Percentiles rank a stretch among this genome's conserved stretches.
Conservation (phyloP, 805 yeast species). For the Metschnikowia proteae region DNA sequence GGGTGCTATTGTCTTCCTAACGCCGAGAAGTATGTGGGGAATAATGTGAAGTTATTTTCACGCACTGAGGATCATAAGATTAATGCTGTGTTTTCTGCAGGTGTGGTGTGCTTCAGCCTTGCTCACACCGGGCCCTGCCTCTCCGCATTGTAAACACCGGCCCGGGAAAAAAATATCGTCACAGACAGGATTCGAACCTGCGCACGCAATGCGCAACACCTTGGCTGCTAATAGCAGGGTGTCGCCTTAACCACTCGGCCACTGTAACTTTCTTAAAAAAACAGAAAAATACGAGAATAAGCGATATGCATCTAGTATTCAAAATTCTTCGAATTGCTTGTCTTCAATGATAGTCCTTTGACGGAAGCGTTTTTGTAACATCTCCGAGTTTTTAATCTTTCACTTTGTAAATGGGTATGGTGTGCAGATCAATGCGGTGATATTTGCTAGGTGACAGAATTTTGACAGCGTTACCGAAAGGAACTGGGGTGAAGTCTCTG, state of each 20-base stretch:
- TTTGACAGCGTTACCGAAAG: no score
- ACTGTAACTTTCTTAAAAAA: constrained; percentile 29
- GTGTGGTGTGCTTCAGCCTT: background rate
- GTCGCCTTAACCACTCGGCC: constrained; percentile 55
- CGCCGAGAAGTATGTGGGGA: constrained; percentile 1
- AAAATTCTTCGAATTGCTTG: no score
- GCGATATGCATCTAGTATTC: background rate
- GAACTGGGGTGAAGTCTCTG: no score
- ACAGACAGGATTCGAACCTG: constrained; percentile 99
- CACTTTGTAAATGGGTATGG: no score
- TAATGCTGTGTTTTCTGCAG: background rate
- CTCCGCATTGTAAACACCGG: background rate
- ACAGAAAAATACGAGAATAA: background rate
- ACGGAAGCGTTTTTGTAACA: no score
- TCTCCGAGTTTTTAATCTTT: no score
- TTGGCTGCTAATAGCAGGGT: constrained; percentile 29
- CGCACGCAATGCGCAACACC: constrained; percentile 57
- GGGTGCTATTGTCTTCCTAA: background rate
- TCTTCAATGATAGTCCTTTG: no score
- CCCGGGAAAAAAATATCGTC: constrained; percentile 45
- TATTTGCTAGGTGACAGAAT: no score
- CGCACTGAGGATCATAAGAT: background rate
- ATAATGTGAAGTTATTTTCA: background rate
- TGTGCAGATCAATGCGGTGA: no score
- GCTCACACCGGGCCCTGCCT: background rate